A percentile compares a stretch with the other conserved stretches of the same genome.
Evolutionary conservation across 139 green algal species (phyloP).

Genomic region (Coelastrella sp.): DNA sequence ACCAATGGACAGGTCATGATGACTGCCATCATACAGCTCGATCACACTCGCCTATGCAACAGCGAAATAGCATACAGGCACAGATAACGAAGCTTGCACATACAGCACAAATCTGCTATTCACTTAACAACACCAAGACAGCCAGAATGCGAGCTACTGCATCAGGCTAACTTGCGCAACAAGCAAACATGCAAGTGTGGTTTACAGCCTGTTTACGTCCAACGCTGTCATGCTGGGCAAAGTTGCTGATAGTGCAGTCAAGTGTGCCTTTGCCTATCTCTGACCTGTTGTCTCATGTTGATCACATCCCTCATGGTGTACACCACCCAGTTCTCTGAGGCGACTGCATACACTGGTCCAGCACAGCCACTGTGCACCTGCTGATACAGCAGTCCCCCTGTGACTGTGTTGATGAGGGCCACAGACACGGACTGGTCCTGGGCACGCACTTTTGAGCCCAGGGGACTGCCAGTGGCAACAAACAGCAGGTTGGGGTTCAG

Average conservation of each 20-base stretch:
- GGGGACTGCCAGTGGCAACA: slow-evolving; percentile 71
- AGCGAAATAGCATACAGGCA: not conserved
- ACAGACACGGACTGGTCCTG: slow-evolving; percentile 51
- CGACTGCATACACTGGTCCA: slow-evolving; percentile 83
- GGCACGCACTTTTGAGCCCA: not conserved
- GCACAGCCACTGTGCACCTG: slow-evolving; percentile 72
- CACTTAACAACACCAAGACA: too few species aligned
- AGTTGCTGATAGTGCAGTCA: too few species aligned
- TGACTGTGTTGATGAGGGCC: slow-evolving; percentile 89
- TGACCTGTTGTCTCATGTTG: slow-evolving; percentile 46
- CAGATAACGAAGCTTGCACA: too few species aligned
- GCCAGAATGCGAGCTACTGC: too few species aligned
- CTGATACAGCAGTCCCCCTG: slow-evolving; percentile 80
- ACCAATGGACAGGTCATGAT: slow-evolving; percentile 35
- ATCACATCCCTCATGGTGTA: slow-evolving; percentile 77
- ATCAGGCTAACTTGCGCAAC: too few species aligned
- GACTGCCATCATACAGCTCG: slow-evolving; percentile 88
- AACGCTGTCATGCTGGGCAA: too few species aligned
- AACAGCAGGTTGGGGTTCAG: slow-evolving; percentile 93
- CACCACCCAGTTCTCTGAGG: slow-evolving; percentile 88
- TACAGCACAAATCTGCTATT: too few species aligned
- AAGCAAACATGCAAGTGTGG: too few species aligned
- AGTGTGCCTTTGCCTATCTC: too few species aligned
- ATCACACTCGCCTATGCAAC: slow-evolving; percentile 64
- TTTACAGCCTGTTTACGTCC: too few species aligned